Evolutionary conservation across 805 yeast species (phyloP).

Genomic region (Starmera dryadoides): DNA sequence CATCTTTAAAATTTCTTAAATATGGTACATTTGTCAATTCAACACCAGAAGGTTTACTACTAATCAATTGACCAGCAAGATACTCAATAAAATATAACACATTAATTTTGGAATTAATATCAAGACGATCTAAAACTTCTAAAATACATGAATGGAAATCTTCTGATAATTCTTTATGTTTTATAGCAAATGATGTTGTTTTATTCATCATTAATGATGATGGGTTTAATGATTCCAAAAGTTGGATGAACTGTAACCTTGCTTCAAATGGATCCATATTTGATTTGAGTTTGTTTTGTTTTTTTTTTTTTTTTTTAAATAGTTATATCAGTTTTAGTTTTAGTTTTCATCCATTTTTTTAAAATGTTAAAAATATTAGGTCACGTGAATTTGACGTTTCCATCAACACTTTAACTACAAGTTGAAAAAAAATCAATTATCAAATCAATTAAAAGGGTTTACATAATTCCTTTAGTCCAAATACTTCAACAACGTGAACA

Average conservation of each 20-base stretch:
- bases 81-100: constrained; percentile 62
- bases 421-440: neutral
- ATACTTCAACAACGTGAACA: constrained; percentile 41
- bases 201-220: constrained; percentile 39
- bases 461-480: neutral
- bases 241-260: constrained; percentile 63
- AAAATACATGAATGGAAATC: constrained; percentile 62
- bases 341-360: no score
- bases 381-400: no score
- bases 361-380: no score
- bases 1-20: constrained; percentile 20
- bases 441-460: no score
- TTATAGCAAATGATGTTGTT: constrained; percentile 34
- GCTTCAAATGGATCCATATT: constrained; percentile 87
- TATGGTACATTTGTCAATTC: constrained; percentile 12
- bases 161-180: constrained; percentile 52
- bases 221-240: constrained; percentile 59
- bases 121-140: constrained; percentile 46
- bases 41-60: neutral
- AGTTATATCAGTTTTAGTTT: no score
- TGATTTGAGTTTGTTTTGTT: no score
- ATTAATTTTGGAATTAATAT: constrained; percentile 57
- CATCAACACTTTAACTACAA: no score
- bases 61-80: constrained; percentile 26
- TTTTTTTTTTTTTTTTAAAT: no score